Conservation (phyloP, 169 alveolate species). For the Ichthyophthirius multifiliis region DNA sequence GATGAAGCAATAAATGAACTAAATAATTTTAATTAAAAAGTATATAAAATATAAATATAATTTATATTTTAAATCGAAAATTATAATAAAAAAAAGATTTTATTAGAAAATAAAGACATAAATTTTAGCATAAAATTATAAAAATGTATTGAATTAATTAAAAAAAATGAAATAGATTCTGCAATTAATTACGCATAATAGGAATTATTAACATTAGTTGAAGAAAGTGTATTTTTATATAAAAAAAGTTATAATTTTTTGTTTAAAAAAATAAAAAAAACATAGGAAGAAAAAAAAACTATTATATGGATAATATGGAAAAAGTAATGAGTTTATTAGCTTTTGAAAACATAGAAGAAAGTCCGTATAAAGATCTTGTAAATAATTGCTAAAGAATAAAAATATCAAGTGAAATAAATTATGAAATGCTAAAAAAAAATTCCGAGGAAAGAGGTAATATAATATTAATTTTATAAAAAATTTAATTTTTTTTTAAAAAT, state of each 20-base stretch:
- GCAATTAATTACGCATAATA: background rate
- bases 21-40: background rate
- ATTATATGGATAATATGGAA: background rate
- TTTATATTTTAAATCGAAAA: background rate
- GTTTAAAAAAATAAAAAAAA: background rate
- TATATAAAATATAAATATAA: background rate
- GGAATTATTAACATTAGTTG: background rate
- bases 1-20: background rate
- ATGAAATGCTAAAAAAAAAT: background rate
- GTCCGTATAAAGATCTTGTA: background rate
- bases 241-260: too few relatives aligned
- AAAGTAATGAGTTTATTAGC: background rate
- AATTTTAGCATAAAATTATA: background rate
- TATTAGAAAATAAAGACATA: background rate
- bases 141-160: background rate
- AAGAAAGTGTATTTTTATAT: background rate
- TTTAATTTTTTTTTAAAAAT: background rate
- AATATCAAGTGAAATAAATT: background rate
- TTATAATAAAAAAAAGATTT: background rate
- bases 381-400: background rate
- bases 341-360: background rate
- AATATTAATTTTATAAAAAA: background rate
- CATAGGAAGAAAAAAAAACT: background rate
- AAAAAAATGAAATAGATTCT: background rate
- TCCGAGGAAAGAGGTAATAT: background rate